These are phyloP conservation scores for Monascus purpureus DNA, from an alignment of 495 filamentous ascomycete genomes.

Conservation along the genomic window DNA sequence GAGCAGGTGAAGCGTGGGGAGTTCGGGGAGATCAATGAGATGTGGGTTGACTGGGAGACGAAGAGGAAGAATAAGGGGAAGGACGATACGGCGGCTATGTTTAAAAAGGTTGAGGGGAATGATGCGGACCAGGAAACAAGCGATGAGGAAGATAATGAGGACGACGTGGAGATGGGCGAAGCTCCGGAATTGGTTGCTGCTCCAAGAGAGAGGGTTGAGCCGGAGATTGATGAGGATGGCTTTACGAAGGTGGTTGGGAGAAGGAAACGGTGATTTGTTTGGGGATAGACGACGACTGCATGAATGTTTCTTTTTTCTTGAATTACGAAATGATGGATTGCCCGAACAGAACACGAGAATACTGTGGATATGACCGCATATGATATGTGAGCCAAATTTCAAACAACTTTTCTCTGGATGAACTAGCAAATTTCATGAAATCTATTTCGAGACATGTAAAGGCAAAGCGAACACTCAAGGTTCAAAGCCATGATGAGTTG, in stretches of 20 bases:
- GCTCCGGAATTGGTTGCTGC: conserved; percentile 45
- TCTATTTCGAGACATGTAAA: conserved; percentile 9
- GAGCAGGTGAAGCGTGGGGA: conserved; percentile 46
- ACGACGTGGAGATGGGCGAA: conserved; percentile 66
- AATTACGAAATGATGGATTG: background rate
- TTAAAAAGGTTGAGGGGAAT: conserved; percentile 45
- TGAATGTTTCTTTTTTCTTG: background rate
- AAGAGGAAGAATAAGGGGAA: conserved; percentile 36
- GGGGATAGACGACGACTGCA: background rate
- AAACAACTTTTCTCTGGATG: too few relatives aligned
- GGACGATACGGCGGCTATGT: conserved; percentile 32
- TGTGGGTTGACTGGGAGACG: conserved; percentile 52
- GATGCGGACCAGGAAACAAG: conserved; percentile 44
- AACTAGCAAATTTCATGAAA: background rate
- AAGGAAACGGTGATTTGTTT: conserved; percentile 35
- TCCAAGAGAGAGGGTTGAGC: conserved; percentile 49
- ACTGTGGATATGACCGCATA: background rate
- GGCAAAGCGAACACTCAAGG: conserved; percentile 12
- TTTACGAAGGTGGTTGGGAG: conserved; percentile 80
- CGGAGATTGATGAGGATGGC: conserved; percentile 83
- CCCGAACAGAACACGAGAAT: too few relatives aligned
- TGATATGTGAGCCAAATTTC: background rate
- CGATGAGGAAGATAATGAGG: conserved; percentile 41
- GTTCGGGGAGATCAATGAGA: conserved; percentile 50
- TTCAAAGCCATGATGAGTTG: too few relatives aligned